phyloP scores from a whole-genome alignment of 805 yeast genomes.

The Candida sakaeoensis region DNA sequence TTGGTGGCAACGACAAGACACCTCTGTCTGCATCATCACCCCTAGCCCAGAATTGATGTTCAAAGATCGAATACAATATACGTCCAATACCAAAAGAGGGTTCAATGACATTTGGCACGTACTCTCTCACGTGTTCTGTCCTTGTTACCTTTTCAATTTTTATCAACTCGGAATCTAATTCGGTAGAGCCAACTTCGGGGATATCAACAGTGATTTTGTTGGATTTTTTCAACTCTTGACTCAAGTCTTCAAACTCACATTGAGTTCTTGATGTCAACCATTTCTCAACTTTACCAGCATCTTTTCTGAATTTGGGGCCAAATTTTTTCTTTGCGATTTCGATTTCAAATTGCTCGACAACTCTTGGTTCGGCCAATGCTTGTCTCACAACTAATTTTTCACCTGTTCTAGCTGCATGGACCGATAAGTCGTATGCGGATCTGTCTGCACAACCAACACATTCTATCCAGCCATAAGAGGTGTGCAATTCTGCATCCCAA shows the following conservation, averaged over 20 bases:
- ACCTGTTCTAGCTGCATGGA: slow-evolving; percentile 91
- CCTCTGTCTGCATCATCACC: slow-evolving; percentile 83
- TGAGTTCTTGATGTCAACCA: slow-evolving; percentile 75
- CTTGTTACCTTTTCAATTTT: slow-evolving; percentile 73
- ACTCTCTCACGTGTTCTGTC: slow-evolving; percentile 91
- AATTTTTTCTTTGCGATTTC: slow-evolving; percentile 91
- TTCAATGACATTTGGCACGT: slow-evolving; percentile 94
- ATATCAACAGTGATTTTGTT: slow-evolving; percentile 66
- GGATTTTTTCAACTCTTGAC: slow-evolving; percentile 57
- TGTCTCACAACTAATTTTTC: slow-evolving; percentile 94
- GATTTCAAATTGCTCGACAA: slow-evolving; percentile 79
- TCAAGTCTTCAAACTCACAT: slow-evolving; percentile 75
- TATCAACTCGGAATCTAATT: slow-evolving; percentile 68
- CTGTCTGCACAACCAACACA: slow-evolving; percentile 99
- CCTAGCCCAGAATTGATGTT: slow-evolving; percentile 93
- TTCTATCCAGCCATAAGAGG: slow-evolving; percentile 99
- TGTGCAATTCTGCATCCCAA: slow-evolving; percentile 97
- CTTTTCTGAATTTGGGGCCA: slow-evolving; percentile 97
- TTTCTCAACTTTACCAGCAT: slow-evolving; percentile 87
- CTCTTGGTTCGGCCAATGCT: slow-evolving; percentile 76
- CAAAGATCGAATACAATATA: slow-evolving; percentile 87
- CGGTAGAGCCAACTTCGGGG: slow-evolving; percentile 65
- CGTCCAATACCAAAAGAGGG: slow-evolving; percentile 99
- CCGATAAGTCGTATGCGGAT: slow-evolving; percentile 95
- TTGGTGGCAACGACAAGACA: slow-evolving; percentile 88